Evolutionary conservation across 192 early-diverging fungal genomes (phyloP).

Genomic region (Gigaspora rosea): DNA sequence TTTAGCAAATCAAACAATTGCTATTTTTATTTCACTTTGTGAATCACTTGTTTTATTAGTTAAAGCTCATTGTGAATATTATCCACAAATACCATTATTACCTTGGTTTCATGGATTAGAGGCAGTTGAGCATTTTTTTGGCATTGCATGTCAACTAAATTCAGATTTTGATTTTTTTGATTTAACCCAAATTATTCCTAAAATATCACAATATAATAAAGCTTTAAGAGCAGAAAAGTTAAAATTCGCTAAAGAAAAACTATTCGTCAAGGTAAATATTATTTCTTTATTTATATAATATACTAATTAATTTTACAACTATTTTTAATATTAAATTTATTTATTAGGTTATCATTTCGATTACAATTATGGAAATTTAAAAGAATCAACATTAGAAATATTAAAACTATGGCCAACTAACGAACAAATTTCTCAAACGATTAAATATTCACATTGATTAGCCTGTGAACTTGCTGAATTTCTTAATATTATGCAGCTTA

Average conservation of each 20-base stretch:
- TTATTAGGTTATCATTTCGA: background rate
- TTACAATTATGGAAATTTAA: background rate
- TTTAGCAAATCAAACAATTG: too few species aligned
- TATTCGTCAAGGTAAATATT: too few species aligned
- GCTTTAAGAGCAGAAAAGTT: slow-evolving; percentile 1
- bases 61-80: too few species aligned
- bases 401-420: background rate
- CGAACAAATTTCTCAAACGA: too few species aligned
- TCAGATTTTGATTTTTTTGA: background rate
- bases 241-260: background rate
- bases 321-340: background rate
- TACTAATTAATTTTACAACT: background rate
- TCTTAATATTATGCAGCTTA: background rate
- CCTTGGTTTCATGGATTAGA: too few species aligned
- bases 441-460: background rate
- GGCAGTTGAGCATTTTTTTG: too few species aligned
- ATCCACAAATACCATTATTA: too few species aligned
- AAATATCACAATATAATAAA: background rate
- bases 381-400: background rate
- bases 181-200: background rate
- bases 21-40: too few species aligned
- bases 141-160: slow-evolving; percentile 12
- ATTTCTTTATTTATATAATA: too few species aligned
- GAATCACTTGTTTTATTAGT: too few species aligned
- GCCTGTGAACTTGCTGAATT: background rate